These are phyloP conservation scores for Tricholoma sp. DNA, from an alignment of 768 basidiomycete species.

Conservation along the genomic window DNA sequence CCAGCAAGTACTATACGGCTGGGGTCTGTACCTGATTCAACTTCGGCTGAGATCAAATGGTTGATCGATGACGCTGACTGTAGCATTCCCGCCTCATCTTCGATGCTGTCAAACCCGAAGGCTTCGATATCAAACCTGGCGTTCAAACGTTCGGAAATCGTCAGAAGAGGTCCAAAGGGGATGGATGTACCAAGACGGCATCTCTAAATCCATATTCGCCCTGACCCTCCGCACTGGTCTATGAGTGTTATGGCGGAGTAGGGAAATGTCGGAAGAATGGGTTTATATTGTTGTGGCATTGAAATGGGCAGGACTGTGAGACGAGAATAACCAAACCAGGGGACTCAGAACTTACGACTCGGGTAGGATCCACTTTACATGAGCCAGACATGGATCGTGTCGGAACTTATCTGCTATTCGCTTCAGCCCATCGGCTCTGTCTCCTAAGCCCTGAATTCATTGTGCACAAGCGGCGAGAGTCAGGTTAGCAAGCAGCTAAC, in stretches of 20 bases:
- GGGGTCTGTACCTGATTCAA: conserved; percentile 63
- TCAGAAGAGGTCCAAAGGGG: neutral
- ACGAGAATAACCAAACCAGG: conserved; percentile 1
- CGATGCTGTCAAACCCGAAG: conserved; percentile 54
- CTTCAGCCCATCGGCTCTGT: conserved; percentile 71
- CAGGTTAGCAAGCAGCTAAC: neutral
- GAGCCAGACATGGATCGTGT: conserved; percentile 46
- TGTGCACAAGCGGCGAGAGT: conserved; percentile 2
- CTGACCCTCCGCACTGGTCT: conserved; percentile 62
- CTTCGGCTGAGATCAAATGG: conserved; percentile 67
- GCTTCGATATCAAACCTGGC: conserved; percentile 74
- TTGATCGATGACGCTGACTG: conserved; percentile 57
- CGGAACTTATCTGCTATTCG: conserved; percentile 70
- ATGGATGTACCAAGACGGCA: conserved; percentile 67
- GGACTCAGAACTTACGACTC: conserved; percentile 53
- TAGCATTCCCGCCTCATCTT: conserved; percentile 79
- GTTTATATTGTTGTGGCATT: neutral
- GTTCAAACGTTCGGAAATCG: conserved; percentile 4
- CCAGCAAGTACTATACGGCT: conserved; percentile 81
- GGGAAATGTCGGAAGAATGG: conserved; percentile 1
- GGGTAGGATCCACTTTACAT: conserved; percentile 89
- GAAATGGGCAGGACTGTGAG: neutral
- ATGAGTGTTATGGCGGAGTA: neutral
- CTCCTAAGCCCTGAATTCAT: conserved; percentile 61
- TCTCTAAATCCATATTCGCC: conserved; percentile 65